Evolutionary conservation across 257 asterid genomes (phyloP).

Genomic region (Gynochthodes officinalis): DNA sequence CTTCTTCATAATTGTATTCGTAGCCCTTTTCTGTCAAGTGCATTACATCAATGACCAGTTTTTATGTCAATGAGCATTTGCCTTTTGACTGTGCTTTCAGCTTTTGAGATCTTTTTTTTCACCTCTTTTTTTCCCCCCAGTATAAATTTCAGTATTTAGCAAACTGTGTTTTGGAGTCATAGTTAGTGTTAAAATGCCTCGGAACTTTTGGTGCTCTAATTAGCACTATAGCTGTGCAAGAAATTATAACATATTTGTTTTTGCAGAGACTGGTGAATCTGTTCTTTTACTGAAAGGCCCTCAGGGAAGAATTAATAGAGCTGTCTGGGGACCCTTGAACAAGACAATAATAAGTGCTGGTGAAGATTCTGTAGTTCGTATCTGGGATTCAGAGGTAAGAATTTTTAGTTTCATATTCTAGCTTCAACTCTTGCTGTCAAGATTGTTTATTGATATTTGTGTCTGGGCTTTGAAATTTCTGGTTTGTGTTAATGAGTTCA

Average conservation of each 20-base stretch:
- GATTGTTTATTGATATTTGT: background rate
- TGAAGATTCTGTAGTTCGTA: constrained; percentile 75
- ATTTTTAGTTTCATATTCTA: background rate
- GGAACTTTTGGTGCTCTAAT: background rate
- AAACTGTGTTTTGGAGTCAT: too few relatives aligned
- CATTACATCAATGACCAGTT: too few relatives aligned
- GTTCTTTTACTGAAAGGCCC: constrained; percentile 65
- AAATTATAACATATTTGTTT: background rate
- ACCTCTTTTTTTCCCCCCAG: too few relatives aligned
- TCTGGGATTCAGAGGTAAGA: constrained; percentile 88
- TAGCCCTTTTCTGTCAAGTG: too few relatives aligned
- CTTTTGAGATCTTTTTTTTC: too few relatives aligned
- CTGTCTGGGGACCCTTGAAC: constrained; percentile 97
- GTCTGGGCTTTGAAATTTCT: background rate
- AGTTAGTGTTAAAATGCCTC: too few relatives aligned
- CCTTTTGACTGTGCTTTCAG: too few relatives aligned
- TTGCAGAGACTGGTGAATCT: constrained; percentile 70
- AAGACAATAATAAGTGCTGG: constrained; percentile 81
- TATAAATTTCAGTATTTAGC: background rate
- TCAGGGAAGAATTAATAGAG: constrained; percentile 85
- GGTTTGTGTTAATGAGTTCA: background rate
- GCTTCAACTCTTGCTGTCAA: background rate
- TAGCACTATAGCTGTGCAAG: background rate
- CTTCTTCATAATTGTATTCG: background rate
- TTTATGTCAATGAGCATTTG: too few relatives aligned